Evolutionary conservation across 2,329 filamentous ascomycete species (phyloP).

Genomic region (Curvularia hawaiiensis): DNA sequence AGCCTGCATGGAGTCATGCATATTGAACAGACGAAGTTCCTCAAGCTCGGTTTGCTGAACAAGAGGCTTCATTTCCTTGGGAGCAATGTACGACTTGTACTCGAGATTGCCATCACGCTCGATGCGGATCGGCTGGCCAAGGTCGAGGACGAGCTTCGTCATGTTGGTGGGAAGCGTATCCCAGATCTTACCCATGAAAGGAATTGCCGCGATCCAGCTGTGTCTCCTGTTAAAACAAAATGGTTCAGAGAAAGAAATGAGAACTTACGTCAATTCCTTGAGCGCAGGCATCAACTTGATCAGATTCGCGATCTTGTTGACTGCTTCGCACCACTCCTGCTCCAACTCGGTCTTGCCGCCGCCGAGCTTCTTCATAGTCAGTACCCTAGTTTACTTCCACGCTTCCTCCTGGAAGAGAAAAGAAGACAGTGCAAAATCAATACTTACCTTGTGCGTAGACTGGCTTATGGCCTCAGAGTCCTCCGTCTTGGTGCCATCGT

Average conservation of each 20-base stretch:
- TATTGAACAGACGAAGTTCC: constrained; percentile 37
- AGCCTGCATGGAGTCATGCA: constrained; percentile 34
- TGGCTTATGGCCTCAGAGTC: background rate
- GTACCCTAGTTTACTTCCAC: background rate
- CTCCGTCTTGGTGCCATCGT: background rate
- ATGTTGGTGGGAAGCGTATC: constrained; percentile 27
- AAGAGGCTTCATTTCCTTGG: constrained; percentile 33
- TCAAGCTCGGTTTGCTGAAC: constrained; percentile 28
- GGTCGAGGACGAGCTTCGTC: constrained; percentile 36
- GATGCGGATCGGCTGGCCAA: constrained; percentile 30
- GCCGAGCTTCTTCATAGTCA: constrained; percentile 5
- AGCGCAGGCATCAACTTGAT: constrained; percentile 29
- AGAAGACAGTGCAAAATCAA: background rate
- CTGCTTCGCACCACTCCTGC: constrained; percentile 26
- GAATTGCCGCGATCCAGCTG: constrained; percentile 39
- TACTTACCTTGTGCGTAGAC: background rate
- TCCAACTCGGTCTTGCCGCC: background rate
- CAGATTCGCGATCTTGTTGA: constrained; percentile 23
- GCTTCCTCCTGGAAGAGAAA: background rate
- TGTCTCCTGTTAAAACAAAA: constrained; percentile 12
- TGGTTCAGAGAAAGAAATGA: background rate
- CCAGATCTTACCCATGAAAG: constrained; percentile 34
- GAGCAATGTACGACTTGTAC: constrained; percentile 29
- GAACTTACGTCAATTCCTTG: constrained; percentile 37
- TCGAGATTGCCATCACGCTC: constrained; percentile 16